phyloP scores from a whole-genome alignment of 2,329 filamentous ascomycete genomes.

The Penicillium sp. region DNA sequence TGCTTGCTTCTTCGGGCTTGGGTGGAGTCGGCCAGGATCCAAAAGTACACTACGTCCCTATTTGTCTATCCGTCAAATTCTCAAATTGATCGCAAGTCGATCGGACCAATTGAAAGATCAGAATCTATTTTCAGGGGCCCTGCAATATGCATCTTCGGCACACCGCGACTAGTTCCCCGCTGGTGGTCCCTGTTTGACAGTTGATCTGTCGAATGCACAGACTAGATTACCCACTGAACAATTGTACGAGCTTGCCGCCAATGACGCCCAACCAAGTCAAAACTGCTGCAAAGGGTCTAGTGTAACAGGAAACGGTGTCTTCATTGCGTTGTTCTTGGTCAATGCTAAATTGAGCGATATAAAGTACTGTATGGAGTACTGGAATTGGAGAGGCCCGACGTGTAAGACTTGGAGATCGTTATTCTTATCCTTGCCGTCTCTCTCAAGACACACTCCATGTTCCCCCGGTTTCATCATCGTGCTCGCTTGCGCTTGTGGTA shows the following conservation, averaged over 20 bases:
- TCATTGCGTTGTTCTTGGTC: neutral
- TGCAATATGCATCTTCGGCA: conserved; percentile 1
- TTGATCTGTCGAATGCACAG: conserved; percentile 13
- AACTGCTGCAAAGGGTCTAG: neutral
- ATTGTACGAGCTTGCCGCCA: neutral
- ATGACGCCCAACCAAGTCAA: neutral
- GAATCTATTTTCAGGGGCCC: neutral
- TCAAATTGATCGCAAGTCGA: neutral
- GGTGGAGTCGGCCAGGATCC: neutral
- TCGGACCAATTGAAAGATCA: neutral
- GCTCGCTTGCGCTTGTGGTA: conserved; percentile 4
- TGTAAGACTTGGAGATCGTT: neutral
- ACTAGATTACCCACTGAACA: neutral
- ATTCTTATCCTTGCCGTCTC: neutral
- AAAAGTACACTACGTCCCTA: neutral
- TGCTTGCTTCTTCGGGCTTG: neutral
- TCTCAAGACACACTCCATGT: no score
- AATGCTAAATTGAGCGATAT: neutral
- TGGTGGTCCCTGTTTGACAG: conserved; percentile 11
- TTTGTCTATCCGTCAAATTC: neutral
- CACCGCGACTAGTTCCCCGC: neutral
- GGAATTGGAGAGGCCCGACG: neutral
- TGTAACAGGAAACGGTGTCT: neutral
- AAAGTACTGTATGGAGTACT: neutral
- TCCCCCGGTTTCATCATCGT: conserved; percentile 1